phyloP scores from a whole-genome alignment of 192 early-diverging fungal genomes.

The Gigaspora rosea region DNA sequence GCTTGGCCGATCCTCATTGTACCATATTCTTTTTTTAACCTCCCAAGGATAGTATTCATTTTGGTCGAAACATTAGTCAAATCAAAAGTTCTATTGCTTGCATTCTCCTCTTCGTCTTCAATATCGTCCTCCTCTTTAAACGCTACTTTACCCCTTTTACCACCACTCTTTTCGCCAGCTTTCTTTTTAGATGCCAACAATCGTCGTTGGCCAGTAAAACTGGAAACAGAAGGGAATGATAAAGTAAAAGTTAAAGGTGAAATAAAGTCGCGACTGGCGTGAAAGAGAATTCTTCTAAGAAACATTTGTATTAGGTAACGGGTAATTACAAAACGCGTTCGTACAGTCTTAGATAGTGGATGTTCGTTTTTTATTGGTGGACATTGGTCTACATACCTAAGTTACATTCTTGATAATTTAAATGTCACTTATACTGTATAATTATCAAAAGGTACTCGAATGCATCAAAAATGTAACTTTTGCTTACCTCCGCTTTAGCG shows the following conservation, averaged over 20 bases:
- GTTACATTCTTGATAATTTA: no score
- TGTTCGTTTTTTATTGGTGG: no score
- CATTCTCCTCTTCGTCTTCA: slow-evolving; percentile 8
- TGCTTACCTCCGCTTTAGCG: no score
- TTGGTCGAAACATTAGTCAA: slow-evolving; percentile 56
- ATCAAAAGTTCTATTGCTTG: slow-evolving; percentile 56
- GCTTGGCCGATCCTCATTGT: slow-evolving; percentile 69
- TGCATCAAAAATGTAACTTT: no score
- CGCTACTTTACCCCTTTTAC: neutral
- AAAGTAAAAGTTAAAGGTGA: neutral
- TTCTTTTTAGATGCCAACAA: slow-evolving; percentile 18
- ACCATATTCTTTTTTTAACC: slow-evolving; percentile 67
- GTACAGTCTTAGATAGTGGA: no score
- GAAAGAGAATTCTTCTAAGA: no score
- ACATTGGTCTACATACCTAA: no score
- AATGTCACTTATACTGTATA: no score
- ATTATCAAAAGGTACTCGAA: no score
- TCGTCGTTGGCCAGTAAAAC: neutral
- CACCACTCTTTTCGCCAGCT: neutral
- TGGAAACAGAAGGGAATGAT: neutral
- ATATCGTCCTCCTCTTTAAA: slow-evolving; percentile 2
- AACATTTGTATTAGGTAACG: no score
- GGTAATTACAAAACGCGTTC: no score
- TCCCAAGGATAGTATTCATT: slow-evolving; percentile 57
- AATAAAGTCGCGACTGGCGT: no score